A percentile compares a stretch with the other conserved stretches of the same genome.
These are phyloP conservation scores for Catharanthus roseus DNA, from an alignment of 257 asterid species.

Conservation along the genomic window DNA sequence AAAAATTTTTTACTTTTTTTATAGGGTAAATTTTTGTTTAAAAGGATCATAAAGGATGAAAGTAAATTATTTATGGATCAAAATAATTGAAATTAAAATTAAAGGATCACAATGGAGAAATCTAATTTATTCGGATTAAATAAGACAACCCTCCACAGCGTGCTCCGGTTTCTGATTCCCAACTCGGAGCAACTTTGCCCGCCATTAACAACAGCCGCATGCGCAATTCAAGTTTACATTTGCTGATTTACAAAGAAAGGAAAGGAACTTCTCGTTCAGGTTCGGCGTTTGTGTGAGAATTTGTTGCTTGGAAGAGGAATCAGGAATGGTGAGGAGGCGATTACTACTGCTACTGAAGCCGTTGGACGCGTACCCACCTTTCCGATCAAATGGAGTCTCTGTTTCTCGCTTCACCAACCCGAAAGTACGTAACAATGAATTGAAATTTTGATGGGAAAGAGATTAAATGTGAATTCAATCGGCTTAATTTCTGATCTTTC, in stretches of 20 bases:
- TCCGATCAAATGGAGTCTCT: conserved; percentile 21
- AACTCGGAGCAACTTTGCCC: background rate
- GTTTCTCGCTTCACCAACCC: conserved; percentile 41
- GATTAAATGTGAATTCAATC: background rate
- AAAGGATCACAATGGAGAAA: too few species aligned
- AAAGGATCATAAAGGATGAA: too few species aligned
- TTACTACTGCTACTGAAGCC: conserved; percentile 75
- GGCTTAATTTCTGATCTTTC: background rate
- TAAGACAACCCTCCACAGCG: too few species aligned
- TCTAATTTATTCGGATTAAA: too few species aligned
- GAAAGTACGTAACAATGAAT: conserved; percentile 35
- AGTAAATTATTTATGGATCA: too few species aligned
- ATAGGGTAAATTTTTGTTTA: too few species aligned
- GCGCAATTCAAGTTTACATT: background rate
- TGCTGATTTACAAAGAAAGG: background rate
- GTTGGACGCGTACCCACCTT: conserved; percentile 61
- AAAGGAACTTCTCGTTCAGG: too few species aligned
- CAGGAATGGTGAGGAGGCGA: conserved; percentile 61
- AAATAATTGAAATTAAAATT: too few species aligned
- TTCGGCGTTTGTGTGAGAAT: too few species aligned
- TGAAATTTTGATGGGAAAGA: background rate
- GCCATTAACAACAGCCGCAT: background rate
- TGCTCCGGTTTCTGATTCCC: too few species aligned
- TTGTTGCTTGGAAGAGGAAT: background rate
- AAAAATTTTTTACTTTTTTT: too few species aligned